Percentiles rank a stretch among this genome's conserved stretches.
Conservation (phyloP, 805 yeast genomes). For the Phaffomyces opuntiae region DNA sequence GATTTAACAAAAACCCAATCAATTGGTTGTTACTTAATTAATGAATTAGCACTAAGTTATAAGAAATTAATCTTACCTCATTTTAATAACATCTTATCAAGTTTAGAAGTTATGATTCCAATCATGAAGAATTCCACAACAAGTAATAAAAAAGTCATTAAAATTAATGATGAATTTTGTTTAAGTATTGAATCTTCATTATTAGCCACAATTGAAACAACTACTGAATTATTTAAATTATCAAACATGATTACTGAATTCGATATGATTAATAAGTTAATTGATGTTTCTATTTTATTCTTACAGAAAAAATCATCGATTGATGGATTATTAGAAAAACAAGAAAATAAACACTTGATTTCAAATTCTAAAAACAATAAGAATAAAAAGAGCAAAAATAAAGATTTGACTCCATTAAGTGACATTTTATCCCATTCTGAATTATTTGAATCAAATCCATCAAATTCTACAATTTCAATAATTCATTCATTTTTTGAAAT, state of each 20-base stretch:
- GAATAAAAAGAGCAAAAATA: conserved; percentile 36
- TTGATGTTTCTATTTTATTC: conserved; percentile 48
- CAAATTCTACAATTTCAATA: conserved; percentile 27
- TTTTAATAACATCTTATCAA: conserved; percentile 40
- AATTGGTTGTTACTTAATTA: conserved; percentile 38
- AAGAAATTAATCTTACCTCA: conserved; percentile 38
- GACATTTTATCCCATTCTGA: conserved; percentile 64
- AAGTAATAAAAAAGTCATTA: conserved; percentile 26
- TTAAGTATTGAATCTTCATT: conserved; percentile 26
- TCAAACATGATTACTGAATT: conserved; percentile 40
- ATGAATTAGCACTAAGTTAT: conserved; percentile 19
- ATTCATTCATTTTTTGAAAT: conserved; percentile 38
- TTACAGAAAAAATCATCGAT: conserved; percentile 27
- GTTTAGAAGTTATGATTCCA: conserved; percentile 57
- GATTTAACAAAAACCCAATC: conserved; percentile 40
- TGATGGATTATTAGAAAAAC: conserved; percentile 21
- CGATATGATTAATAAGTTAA: conserved; percentile 44
- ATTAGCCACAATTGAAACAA: conserved; percentile 26
- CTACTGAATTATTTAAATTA: conserved; percentile 23
- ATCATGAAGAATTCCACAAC: conserved; percentile 26
- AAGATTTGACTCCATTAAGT: conserved; percentile 45
- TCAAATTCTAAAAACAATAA: conserved; percentile 16
- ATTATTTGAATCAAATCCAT: conserved; percentile 39
- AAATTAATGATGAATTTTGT: conserved; percentile 29
- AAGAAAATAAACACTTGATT: conserved; percentile 28